Base-by-base conservation (phyloP, 2,329 filamentous ascomycete genomes). In the Botryotinia globosa region DNA sequence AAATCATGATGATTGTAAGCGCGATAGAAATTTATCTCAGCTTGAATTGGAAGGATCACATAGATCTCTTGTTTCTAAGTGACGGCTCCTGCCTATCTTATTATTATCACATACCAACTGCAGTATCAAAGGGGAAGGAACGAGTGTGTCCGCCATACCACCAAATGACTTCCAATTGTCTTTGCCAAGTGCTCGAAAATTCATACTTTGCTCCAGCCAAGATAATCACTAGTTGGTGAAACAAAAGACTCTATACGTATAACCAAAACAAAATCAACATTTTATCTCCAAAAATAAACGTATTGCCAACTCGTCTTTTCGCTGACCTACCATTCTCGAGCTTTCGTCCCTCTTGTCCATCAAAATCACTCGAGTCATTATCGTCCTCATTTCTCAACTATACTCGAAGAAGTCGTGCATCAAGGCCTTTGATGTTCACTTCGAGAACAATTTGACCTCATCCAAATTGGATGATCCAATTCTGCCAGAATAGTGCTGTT, bases 201-300 rank as follows among this genome's bases (percentile, higher is more conserved):
- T 1, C 1, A 18, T 37, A 25, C 10, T 14, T n/a, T 10, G 39
- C 22, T 25, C 34, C 8, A 59, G 4, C 20, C 4, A 59, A 22
- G 5, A 22, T 10, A 3, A 37, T 3, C 14, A n/a, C 1, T 51
- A 10, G 10, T 10, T 1, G 7, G 2, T 4, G 20, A 34, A 34
- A 9, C 32, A 34, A 10, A 0, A 5, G 2, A 3, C 1, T 34
- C 4, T 10, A 2, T 1, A 5, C 16, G 20, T 8, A 22, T 4
- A 20, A 34, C 18, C 8, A 20, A 20, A 34, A 1, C 3, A 32
- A 34, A 10, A 29, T 58, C 1, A 8, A 58, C 3, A 22, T 20
- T 16, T 4, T 7, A 37, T 14, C 37, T 34, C 29, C 56, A 34
- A 14, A 59, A 9, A 61, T 61, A 5, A 61, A 61, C 18, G 10